Percentiles rank a stretch among this genome's conserved stretches.
Conservation (phyloP, 2,329 filamentous ascomycete species). For the Fusarium longipes region DNA sequence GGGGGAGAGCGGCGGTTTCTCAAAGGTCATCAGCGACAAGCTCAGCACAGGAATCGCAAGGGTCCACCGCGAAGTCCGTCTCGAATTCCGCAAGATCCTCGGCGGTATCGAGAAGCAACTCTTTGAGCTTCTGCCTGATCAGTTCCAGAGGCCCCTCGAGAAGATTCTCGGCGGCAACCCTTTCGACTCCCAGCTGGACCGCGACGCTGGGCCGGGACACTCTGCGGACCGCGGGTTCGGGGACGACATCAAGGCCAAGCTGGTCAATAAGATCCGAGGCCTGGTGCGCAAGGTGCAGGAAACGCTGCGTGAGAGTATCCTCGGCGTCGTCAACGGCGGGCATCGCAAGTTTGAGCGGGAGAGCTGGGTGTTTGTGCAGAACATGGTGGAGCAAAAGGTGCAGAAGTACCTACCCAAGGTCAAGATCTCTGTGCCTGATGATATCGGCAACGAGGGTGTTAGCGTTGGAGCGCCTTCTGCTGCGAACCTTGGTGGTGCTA, state of each 20-base stretch:
- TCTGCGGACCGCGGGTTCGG: constrained; percentile 54
- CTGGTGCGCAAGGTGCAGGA: constrained; percentile 60
- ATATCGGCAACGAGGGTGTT: constrained; percentile 60
- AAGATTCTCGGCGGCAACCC: constrained; percentile 61
- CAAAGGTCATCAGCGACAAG: constrained; percentile 60
- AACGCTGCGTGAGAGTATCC: constrained; percentile 57
- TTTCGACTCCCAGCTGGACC: constrained; percentile 58
- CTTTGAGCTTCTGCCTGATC: constrained; percentile 58
- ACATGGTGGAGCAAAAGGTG: constrained; percentile 59
- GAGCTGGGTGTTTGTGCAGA: constrained; percentile 60
- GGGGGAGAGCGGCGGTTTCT: constrained; percentile 51
- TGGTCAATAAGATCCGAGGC: constrained; percentile 57
- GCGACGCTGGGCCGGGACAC: constrained; percentile 43
- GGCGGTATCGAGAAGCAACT: constrained; percentile 59
- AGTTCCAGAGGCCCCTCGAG: constrained; percentile 57
- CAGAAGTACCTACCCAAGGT: constrained; percentile 60
- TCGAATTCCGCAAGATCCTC: constrained; percentile 59
- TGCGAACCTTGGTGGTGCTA: constrained; percentile 49
- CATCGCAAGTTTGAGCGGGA: constrained; percentile 60
- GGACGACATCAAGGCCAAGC: constrained; percentile 58
- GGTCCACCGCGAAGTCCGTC: constrained; percentile 58
- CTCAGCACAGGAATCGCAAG: constrained; percentile 57
- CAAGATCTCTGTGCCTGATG: constrained; percentile 58
- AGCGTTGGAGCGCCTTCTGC: constrained; percentile 54
- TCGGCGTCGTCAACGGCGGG: constrained; percentile 58